These are phyloP conservation scores for Aureobasidium zeae DNA, from an alignment of 2,329 filamentous ascomycete genomes.

Conservation along the genomic window DNA sequence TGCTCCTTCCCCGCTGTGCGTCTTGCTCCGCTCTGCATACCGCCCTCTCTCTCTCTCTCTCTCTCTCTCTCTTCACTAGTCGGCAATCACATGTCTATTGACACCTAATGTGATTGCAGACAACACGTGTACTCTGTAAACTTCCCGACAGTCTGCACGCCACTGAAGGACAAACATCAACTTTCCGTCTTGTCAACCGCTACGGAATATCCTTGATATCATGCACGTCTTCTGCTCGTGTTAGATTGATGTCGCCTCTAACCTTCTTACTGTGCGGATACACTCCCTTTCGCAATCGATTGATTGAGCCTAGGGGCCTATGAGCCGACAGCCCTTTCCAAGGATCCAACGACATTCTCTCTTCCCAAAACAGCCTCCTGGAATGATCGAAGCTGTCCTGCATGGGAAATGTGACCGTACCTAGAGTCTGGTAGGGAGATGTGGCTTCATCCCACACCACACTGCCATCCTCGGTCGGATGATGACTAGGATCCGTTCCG, in stretches of 20 bases:
- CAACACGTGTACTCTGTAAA: too few species aligned
- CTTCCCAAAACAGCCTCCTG: conserved; percentile 26
- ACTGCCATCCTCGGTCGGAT: conserved; percentile 26
- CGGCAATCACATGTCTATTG: too few species aligned
- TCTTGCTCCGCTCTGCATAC: too few species aligned
- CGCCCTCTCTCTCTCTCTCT: too few species aligned
- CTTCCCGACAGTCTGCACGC: too few species aligned
- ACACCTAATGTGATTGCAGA: too few species aligned
- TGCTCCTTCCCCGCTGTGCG: too few species aligned
- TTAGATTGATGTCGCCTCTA: conserved; percentile 23
- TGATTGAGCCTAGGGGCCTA: conserved; percentile 24
- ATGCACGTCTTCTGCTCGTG: conserved; percentile 16
- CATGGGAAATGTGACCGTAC: conserved; percentile 22
- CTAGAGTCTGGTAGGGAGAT: conserved; percentile 26
- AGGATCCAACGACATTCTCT: conserved; percentile 24
- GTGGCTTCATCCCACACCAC: conserved; percentile 27
- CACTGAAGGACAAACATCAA: too few species aligned
- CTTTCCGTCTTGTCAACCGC: background rate
- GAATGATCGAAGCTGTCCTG: conserved; percentile 23
- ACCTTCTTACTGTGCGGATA: conserved; percentile 25
- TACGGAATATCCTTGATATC: conserved; percentile 24
- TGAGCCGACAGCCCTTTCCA: conserved; percentile 26
- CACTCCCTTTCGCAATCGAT: conserved; percentile 24
- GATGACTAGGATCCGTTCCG: conserved; percentile 24
- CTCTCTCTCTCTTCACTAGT: too few species aligned